These are phyloP conservation scores for Stagonosporopsis rhizophila DNA, from an alignment of 2,329 filamentous ascomycete genomes.

Conservation along the genomic window DNA sequence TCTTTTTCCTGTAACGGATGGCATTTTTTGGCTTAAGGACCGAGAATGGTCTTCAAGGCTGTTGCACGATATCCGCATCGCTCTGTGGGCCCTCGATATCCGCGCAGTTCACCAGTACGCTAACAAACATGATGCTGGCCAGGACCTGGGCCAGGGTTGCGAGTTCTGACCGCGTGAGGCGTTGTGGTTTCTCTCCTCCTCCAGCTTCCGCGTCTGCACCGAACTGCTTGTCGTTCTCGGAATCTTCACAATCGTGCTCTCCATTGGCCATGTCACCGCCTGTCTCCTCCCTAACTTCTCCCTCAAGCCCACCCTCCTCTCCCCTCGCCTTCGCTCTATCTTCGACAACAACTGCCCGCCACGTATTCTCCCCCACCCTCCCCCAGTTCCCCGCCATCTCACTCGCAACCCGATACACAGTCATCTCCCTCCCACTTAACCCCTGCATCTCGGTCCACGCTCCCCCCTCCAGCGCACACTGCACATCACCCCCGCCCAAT, in stretches of 20 bases:
- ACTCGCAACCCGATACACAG: background rate
- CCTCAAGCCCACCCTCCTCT: conserved; percentile 10
- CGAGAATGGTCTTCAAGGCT: background rate
- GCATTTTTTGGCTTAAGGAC: background rate
- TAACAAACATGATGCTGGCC: conserved; percentile 10
- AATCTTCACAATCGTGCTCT: too few relatives aligned
- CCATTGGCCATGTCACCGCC: background rate
- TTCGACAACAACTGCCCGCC: background rate
- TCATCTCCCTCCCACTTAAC: conserved; percentile 2
- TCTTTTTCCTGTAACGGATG: background rate
- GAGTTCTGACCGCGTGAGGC: conserved; percentile 5
- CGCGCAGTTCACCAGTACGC: conserved; percentile 13
- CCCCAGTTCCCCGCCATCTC: conserved; percentile 12
- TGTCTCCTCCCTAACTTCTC: background rate
- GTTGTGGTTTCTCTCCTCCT: background rate
- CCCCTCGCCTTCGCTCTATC: background rate
- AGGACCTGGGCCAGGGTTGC: conserved; percentile 10
- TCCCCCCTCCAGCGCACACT: background rate
- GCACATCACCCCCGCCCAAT: background rate
- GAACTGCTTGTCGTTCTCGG: too few relatives aligned
- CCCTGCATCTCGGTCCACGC: background rate
- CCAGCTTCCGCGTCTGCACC: background rate
- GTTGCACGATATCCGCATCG: background rate
- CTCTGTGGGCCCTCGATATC: background rate
- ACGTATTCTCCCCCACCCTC: conserved; percentile 1